phyloP scores from a whole-genome alignment of 768 basidiomycete genomes.

The Russula emetica region DNA sequence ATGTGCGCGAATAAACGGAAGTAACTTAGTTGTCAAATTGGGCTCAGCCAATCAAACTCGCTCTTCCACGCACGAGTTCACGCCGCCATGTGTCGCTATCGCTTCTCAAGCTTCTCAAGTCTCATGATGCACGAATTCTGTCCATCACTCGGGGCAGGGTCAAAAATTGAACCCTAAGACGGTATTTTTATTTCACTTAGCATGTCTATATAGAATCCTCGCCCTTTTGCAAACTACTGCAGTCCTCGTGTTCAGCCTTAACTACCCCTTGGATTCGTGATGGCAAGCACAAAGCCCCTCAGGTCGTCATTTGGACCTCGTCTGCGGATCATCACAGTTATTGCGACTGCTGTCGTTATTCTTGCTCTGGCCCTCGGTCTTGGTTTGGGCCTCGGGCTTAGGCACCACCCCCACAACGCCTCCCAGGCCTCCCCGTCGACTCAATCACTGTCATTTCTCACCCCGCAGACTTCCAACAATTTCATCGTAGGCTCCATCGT shows the following conservation, averaged over 20 bases:
- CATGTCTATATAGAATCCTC: background rate
- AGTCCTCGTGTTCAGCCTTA: background rate
- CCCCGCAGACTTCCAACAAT: slow-evolving; percentile 11
- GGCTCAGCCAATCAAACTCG: background rate
- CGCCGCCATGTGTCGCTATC: background rate
- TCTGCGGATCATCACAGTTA: background rate
- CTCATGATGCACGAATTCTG: background rate
- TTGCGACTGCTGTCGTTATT: slow-evolving; percentile 11
- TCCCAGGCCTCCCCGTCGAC: slow-evolving; percentile 4
- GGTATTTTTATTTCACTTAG: background rate
- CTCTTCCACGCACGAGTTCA: background rate
- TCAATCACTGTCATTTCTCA: slow-evolving; percentile 3
- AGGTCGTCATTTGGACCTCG: background rate
- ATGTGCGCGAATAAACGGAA: background rate
- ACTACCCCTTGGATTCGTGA: background rate
- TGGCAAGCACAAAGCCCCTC: background rate
- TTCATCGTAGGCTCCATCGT: slow-evolving; percentile 24
- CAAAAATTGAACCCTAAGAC: background rate
- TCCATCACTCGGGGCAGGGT: background rate
- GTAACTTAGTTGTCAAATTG: too few relatives aligned
- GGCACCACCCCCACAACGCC: slow-evolving; percentile 13
- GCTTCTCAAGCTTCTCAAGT: background rate
- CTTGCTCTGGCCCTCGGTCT: slow-evolving; percentile 32
- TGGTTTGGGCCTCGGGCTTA: slow-evolving; percentile 29
- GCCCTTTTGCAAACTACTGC: background rate